Base-by-base conservation (phyloP, 306 rosid genomes). In the Sophora flavescens region DNA sequence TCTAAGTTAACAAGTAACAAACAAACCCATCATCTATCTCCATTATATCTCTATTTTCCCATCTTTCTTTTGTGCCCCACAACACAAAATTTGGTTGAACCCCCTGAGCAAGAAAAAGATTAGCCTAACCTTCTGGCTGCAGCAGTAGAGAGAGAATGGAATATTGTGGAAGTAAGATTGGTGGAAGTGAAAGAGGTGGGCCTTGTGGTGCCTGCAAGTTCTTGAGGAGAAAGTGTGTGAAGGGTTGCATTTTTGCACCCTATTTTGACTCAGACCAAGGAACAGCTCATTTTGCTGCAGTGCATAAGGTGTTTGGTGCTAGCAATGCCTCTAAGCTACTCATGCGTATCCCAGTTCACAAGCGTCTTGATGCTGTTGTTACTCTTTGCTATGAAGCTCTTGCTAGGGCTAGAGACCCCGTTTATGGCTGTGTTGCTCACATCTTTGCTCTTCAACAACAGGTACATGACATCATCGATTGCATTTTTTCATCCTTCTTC, bases 201-300 rank as follows among this genome's bases (percentile, higher is more conserved):
- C 98, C 98, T 13, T 94, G 98, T 72, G 98, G 98, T 6, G 98
- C 98, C 8, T 94, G 98, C 90, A 94, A 94, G 84, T 91, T 88
- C 68, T 84, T 93, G 6, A 70, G 98, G 59, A 58, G 97, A 13
- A 93, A 91, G 80, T 93, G 98, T 81, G 88, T 91, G 38, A 89
- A 79, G 74, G 93, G 96, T 0, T 94, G 98, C 84, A 83, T 94
- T 17, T 94, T 94, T 77, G 93, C 98, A 18, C 97, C 98, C 0
- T 94, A 91, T 58, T 94, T 94, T 81, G 91, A 91, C 84, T 84
- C 97, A 0, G 97, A 89, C 1, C 91, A 87, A 85, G 98, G 98
- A 7, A 78, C 98, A 0, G 87, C 89, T 22, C 91, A 94, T 70
- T 94, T 94, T 68, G 98, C 98, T 0, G 98, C 98, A 0, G 96